These are phyloP conservation scores for Fusarium scirpi DNA, from an alignment of 2,329 filamentous ascomycete genomes.

Conservation along the genomic window DNA sequence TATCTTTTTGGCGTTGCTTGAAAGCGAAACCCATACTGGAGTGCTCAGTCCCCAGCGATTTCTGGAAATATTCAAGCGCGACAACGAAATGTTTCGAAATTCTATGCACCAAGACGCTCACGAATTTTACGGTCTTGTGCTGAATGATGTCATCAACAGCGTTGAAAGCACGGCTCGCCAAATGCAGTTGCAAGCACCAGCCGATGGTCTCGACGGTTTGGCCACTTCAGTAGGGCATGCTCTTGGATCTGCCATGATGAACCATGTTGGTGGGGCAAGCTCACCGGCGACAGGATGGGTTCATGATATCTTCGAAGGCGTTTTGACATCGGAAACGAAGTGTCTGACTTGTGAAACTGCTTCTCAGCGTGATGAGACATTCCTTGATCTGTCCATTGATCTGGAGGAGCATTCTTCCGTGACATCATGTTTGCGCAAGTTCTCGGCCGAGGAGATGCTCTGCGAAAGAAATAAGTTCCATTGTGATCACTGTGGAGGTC, in stretches of 20 bases:
- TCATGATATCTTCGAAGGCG: slow-evolving; percentile 95
- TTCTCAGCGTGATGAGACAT: slow-evolving; percentile 94
- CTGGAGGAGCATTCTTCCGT: slow-evolving; percentile 95
- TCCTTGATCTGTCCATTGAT: slow-evolving; percentile 95
- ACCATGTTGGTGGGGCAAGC: slow-evolving; percentile 58
- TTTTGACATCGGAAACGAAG: slow-evolving; percentile 93
- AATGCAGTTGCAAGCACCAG: slow-evolving; percentile 56
- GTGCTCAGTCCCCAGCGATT: slow-evolving; percentile 94
- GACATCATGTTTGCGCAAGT: slow-evolving; percentile 93
- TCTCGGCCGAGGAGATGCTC: slow-evolving; percentile 98
- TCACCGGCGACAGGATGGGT: slow-evolving; percentile 86
- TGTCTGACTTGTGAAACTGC: slow-evolving; percentile 96
- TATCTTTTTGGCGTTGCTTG: slow-evolving; percentile 91
- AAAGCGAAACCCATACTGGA: slow-evolving; percentile 83
- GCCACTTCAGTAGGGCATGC: slow-evolving; percentile 63
- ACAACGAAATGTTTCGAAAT: slow-evolving; percentile 97
- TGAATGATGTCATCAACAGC: slow-evolving; percentile 96
- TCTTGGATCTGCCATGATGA: slow-evolving; percentile 51
- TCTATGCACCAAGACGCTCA: slow-evolving; percentile 99
- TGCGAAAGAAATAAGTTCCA: slow-evolving; percentile 99
- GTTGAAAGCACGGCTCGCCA: slow-evolving; percentile 88
- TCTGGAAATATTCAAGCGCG: slow-evolving; percentile 89
- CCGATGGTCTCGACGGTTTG: slow-evolving; percentile 54
- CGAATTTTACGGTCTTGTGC: slow-evolving; percentile 91
- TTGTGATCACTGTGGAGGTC: slow-evolving; percentile 94